Percentiles rank a stretch among this genome's conserved stretches.
Evolutionary conservation across 1,284 basidiomycete species (phyloP).

Genomic region (Ceratobasidium sp.): DNA sequence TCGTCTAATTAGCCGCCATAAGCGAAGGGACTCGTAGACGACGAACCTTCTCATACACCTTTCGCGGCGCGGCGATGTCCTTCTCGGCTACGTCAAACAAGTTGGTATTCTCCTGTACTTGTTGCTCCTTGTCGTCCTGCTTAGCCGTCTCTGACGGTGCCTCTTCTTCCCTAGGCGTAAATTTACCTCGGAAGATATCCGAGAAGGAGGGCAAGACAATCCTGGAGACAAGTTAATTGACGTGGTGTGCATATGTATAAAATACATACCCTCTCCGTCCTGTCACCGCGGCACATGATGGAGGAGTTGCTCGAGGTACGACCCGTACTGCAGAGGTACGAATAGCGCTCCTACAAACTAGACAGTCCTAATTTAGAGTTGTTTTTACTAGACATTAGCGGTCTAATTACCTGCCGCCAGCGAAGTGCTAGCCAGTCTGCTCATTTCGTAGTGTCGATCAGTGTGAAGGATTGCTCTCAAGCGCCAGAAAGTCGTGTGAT

Average conservation of each 20-base stretch:
- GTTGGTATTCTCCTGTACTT: constrained; percentile 64
- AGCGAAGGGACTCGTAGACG: too few species aligned
- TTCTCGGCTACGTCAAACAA: constrained; percentile 62
- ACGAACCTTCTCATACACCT: constrained; percentile 8
- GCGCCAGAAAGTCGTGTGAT: constrained; percentile 7
- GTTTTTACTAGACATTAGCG: not conserved
- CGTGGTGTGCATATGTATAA: not conserved
- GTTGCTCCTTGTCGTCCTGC: constrained; percentile 64
- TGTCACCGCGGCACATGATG: not conserved
- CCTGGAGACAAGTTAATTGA: not conserved
- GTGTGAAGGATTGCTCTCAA: not conserved
- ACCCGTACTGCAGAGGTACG: not conserved
- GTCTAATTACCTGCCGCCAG: not conserved
- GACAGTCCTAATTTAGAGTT: not conserved
- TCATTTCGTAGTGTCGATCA: not conserved
- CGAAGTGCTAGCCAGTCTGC: constrained; percentile 14
- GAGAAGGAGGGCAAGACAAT: constrained; percentile 24
- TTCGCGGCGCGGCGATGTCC: constrained; percentile 42
- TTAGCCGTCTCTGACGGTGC: constrained; percentile 62
- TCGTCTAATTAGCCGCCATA: not conserved
- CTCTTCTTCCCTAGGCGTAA: constrained; percentile 62
- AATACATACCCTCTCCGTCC: constrained; percentile 15
- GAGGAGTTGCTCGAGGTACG: not conserved
- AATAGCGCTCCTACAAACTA: constrained; percentile 10
- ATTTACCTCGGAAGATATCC: constrained; percentile 61